These are phyloP conservation scores for Posidonia australis DNA, from an alignment of 106 monocot species.

Conservation along the genomic window DNA sequence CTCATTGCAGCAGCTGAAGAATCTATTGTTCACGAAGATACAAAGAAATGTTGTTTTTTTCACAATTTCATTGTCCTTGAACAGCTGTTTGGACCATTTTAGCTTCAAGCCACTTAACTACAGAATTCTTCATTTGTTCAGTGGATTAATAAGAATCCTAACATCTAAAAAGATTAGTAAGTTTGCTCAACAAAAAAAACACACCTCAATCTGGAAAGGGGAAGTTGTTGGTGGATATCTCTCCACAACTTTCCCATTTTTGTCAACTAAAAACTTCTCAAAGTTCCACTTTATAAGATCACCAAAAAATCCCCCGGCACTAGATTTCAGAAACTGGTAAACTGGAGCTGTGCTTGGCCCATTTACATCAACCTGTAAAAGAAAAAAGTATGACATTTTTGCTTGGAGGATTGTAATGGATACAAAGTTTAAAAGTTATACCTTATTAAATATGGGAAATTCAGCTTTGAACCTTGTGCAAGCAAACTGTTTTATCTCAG, in stretches of 20 bases:
- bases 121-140: neutral
- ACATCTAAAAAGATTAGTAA: neutral
- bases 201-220: conserved; percentile 95
- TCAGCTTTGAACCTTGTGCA: conserved; percentile 97
- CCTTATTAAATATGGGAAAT: conserved; percentile 98
- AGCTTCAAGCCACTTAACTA: neutral
- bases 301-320: conserved; percentile 93
- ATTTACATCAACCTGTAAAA: conserved; percentile 79
- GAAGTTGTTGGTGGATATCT: conserved; percentile 98
- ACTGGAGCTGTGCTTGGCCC: conserved; percentile 90
- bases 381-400: neutral
- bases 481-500: conserved; percentile 94
- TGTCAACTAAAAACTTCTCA: conserved; percentile 93
- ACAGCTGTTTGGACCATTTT: neutral
- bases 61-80: neutral
- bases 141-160: neutral
- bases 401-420: neutral
- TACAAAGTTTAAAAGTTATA: conserved; percentile 2
- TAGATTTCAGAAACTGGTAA: conserved; percentile 87
- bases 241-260: conserved; percentile 90
- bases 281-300: conserved; percentile 97
- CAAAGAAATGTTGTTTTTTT: neutral
- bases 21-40: neutral
- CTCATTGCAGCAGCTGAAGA: neutral
- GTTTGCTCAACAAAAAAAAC: neutral